Percentiles rank a stretch among this genome's conserved stretches.
Conservation (phyloP, 169 alveolate species). For the Plasmodium knowlesi region DNA sequence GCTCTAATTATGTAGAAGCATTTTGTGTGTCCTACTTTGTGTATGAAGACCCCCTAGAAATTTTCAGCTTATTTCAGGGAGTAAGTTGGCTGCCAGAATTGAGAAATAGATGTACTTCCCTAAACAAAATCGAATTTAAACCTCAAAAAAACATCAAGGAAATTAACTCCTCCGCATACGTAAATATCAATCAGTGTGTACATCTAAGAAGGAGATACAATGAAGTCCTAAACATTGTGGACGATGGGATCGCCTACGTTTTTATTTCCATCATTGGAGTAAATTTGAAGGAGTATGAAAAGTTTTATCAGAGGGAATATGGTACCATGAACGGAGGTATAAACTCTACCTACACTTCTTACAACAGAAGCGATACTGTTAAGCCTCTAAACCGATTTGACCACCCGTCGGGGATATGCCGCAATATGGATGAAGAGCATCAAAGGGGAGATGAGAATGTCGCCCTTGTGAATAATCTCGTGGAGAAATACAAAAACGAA, state of each 20-base stretch:
- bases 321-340: not conserved
- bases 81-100: slow-evolving; percentile 72
- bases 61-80: slow-evolving; percentile 68
- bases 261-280: slow-evolving; percentile 58
- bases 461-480: not conserved
- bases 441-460: not conserved
- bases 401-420: not conserved
- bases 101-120: slow-evolving; percentile 60
- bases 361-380: not conserved
- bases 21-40: slow-evolving; percentile 68
- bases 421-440: not conserved
- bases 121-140: slow-evolving; percentile 3
- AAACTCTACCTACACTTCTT: not conserved
- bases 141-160: slow-evolving; percentile 3
- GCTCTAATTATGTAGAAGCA: slow-evolving; percentile 2
- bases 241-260: slow-evolving; percentile 33
- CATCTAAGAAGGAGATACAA: slow-evolving; percentile 56
- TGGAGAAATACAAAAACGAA: not conserved
- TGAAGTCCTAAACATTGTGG: slow-evolving; percentile 20
- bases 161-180: not conserved
- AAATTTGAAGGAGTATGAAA: slow-evolving; percentile 15
- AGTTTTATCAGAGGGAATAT: not conserved
- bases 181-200: slow-evolving; percentile 27
- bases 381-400: not conserved
- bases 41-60: slow-evolving; percentile 72